Base-by-base conservation (phyloP, 2,329 filamentous ascomycete genomes). In the Scedosporium aurantiacum region DNA sequence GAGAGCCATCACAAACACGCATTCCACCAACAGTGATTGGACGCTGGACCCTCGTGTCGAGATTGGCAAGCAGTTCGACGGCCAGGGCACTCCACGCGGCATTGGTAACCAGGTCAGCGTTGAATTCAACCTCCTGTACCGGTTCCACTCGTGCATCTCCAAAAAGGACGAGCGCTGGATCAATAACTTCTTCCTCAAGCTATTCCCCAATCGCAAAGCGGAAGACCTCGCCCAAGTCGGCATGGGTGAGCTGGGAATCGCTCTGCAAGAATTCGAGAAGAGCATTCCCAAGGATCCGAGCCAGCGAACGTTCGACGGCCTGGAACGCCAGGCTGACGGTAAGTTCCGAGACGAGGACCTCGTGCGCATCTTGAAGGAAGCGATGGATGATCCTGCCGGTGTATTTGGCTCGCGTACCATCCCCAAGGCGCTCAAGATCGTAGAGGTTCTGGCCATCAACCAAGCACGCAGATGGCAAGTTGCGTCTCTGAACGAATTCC, bases 71-170 rank as follows among this genome's bases (percentile, higher is more conserved):
- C 71, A 73, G 55, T 73, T 72, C 57, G 72, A 76, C 60, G 70
- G 72, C 3, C 72, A 79, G 25, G 78, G 78, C 5, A 76, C 81
- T 1, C 74, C 78, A 0, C 75, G 82, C 55, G 85, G 82, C 1
- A 77, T 83, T 2, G 85, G 85, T 12, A 88, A 88, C 66, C 83
- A 87, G 65, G 84, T 87, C 55, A 85, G 81, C 50, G 84, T 83
- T 2, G 85, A 88, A 69, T 88, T 88, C 72, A 88, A 88, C 63
- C 74, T 88, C 28, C 75, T 88, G 1, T 88, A 88, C 67, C 76
- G 85, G 27, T 88, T 83, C 77, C 85, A 88, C 70, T 82, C 80
- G 1, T 80, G 79, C 50, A 80, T 87, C 58, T 84, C 81, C 3
- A 74, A 79, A 64, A 77, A 78, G 23, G 85, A 88, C 64, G 83